phyloP scores from a whole-genome alignment of 78 protist genomes.

The Anaeramoeba ignava region DNA sequence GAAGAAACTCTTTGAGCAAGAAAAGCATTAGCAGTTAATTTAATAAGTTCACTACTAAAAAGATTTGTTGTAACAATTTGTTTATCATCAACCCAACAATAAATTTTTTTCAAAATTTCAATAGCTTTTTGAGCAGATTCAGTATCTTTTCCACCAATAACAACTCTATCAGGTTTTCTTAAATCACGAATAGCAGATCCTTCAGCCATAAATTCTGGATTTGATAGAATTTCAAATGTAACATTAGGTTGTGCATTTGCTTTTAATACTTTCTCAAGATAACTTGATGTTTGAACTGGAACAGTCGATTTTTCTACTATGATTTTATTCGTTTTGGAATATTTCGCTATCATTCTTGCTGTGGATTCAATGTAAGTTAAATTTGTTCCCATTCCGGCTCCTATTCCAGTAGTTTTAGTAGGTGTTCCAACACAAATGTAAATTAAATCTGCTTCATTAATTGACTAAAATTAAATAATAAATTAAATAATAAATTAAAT shows the following conservation, averaged over 20 bases:
- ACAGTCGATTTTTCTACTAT: slow-evolving; percentile 23
- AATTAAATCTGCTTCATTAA: slow-evolving; percentile 57
- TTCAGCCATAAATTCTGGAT: slow-evolving; percentile 90
- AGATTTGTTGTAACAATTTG: slow-evolving; percentile 23
- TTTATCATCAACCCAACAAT: slow-evolving; percentile 70
- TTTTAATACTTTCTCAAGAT: slow-evolving; percentile 13
- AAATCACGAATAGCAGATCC: slow-evolving; percentile 61
- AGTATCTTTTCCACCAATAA: slow-evolving; percentile 68
- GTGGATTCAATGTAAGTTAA: slow-evolving; percentile 35
- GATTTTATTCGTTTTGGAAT: background rate
- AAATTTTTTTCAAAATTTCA: slow-evolving; percentile 37
- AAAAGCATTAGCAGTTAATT: slow-evolving; percentile 87
- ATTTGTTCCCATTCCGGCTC: slow-evolving; percentile 37
- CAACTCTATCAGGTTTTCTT: slow-evolving; percentile 78
- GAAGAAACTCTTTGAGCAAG: slow-evolving; percentile 91
- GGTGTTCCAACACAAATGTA: slow-evolving; percentile 89
- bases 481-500: too few species aligned
- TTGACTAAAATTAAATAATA: too few species aligned
- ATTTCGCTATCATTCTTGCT: slow-evolving; percentile 37
- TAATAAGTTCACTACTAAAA: slow-evolving; percentile 78
- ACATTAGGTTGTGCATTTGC: background rate
- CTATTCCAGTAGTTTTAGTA: slow-evolving; percentile 45
- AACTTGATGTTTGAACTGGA: slow-evolving; percentile 59
- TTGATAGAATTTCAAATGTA: slow-evolving; percentile 53
- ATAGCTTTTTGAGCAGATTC: slow-evolving; percentile 45